Evolutionary conservation across 2,329 filamentous ascomycete genomes (phyloP), one percentile per base, ranked within the genome.

Genomic region (Colletotrichum sp.): DNA sequence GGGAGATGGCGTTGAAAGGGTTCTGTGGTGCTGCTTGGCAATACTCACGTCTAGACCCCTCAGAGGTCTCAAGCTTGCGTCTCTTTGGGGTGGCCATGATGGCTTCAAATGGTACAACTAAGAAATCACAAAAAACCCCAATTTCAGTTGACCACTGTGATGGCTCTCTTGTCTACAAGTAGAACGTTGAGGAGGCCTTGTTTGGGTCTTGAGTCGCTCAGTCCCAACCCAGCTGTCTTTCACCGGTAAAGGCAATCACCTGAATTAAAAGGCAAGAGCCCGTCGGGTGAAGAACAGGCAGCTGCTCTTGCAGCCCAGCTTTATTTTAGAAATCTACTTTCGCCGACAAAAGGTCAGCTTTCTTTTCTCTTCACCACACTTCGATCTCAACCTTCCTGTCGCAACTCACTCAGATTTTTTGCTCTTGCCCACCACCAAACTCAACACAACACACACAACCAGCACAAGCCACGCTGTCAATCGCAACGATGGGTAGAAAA

Each of bases 41-140:
- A 26, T 26, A 76, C 86, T 78, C 79, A 87, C 87, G 80, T 75
- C 82, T 81, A 49, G 80, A 77, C 26, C 81, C 80, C 9, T 75
- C 72, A 52, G 55, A 69, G 15, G 69, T 78, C 76, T 86, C 82
- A 10, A 90, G 76, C 80, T 87, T 90, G 65, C 88, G 84, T 78
- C 82, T 83, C 77, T 87, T 88, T 72, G 80, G 84, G 13, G 83
- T 80, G 44, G 83, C 79, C 82, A 84, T 83, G 12, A 10, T 69
- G 57, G 34, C 15, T 26, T 44, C 21, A 44, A 64, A 39, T 24
- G 32, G 62, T 52, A 5, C 10, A 13, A 2, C 0, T 52, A 21
- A 21, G 44, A 21, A 52, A 52, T 52, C 44, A 52, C 44, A 7
- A 13, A 49, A 5, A 52, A 13, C 10, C 4, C 44, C 44, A 21